Conservation (phyloP, 169 alveolate genomes). For the Cryptosporidium tyzzeri region DNA sequence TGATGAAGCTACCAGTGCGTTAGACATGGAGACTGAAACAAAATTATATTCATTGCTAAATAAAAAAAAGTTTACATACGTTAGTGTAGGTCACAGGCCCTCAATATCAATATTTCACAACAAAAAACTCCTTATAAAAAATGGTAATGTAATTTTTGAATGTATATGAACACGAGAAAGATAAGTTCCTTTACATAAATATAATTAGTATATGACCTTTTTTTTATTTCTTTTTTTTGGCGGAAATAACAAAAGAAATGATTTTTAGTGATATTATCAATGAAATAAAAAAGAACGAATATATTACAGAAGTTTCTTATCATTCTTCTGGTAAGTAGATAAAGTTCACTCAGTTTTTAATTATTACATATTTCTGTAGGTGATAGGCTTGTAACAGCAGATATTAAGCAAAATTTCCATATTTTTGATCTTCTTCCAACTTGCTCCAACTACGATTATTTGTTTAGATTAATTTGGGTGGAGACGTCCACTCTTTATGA, state of each 20-base stretch:
- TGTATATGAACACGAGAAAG: neutral
- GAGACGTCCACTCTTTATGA: constrained; percentile 23
- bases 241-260: neutral
- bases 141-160: neutral
- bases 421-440: constrained; percentile 41
- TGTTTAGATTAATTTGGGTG: constrained; percentile 14
- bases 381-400: constrained; percentile 56
- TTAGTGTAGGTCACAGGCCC: constrained; percentile 74
- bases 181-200: neutral
- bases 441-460: neutral
- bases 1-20: constrained; percentile 82
- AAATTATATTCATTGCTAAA: constrained; percentile 38
- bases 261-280: constrained; percentile 3
- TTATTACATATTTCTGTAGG: constrained; percentile 6
- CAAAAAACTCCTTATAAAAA: constrained; percentile 16
- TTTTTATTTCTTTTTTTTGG: neutral
- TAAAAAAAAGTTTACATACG: constrained; percentile 20
- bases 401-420: constrained; percentile 30
- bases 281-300: constrained; percentile 10
- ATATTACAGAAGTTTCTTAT: constrained; percentile 42
- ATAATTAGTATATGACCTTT: neutral
- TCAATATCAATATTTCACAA: constrained; percentile 52
- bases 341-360: neutral
- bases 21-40: constrained; percentile 78
- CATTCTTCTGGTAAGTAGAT: constrained; percentile 50